Evolutionary conservation across 495 filamentous ascomycete species (phyloP).

Genomic region (Arthonia radiata): DNA sequence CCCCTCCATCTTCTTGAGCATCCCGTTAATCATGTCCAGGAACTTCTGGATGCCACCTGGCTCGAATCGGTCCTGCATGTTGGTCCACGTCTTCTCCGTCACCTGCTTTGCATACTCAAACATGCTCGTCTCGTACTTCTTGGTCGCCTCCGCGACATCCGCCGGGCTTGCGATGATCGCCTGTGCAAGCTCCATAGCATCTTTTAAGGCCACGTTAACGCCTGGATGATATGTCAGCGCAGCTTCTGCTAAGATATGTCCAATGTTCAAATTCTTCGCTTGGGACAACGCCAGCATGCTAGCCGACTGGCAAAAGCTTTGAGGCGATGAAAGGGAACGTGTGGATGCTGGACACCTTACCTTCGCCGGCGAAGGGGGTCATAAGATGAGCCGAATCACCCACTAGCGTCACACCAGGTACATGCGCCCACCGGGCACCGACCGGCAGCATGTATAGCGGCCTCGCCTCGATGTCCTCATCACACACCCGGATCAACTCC

Average conservation of each 20-base stretch:
- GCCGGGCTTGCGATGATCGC: slow-evolving; percentile 12
- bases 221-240: no score
- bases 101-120: slow-evolving; percentile 10
- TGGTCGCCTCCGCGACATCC: slow-evolving; percentile 10
- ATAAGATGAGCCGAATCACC: slow-evolving; percentile 40
- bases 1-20: slow-evolving; percentile 5
- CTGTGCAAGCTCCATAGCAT: slow-evolving; percentile 29
- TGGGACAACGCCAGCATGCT: no score
- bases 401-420: slow-evolving; percentile 22
- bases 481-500: slow-evolving; percentile 6
- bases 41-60: neutral
- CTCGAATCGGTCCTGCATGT: neutral
- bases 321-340: no score
- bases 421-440: slow-evolving; percentile 21
- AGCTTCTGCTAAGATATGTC: no score
- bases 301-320: no score
- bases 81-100: slow-evolving; percentile 10
- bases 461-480: slow-evolving; percentile 2
- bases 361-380: slow-evolving; percentile 33
- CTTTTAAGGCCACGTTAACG: slow-evolving; percentile 31
- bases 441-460: slow-evolving; percentile 26
- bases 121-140: slow-evolving; percentile 16
- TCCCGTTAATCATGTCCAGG: slow-evolving; percentile 2
- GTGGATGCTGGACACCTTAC: no score
- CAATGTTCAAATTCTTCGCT: no score